Base-by-base conservation (phyloP, 345 rosid species). In the Dipteronia dyeriana region DNA sequence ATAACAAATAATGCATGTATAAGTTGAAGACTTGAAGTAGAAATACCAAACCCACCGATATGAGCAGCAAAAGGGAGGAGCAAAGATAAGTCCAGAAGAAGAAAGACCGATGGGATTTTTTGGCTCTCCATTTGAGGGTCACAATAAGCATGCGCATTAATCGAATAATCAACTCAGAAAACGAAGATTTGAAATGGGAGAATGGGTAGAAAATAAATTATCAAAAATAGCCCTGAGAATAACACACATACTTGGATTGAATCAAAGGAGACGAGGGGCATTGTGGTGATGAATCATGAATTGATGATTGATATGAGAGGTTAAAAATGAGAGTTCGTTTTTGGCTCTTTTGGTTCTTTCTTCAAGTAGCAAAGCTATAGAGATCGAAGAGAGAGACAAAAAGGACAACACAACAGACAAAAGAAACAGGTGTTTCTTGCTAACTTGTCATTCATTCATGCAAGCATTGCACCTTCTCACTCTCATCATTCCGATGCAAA, bases 81-180 rank as follows among this genome's bases (percentile, higher is more conserved):
- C 20, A 74, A 43, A 74, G 67, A 70, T 2, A 49, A 74, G 25
- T 29, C 45, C 29, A 70, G 68, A 63, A 20, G 20, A 38, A 75
- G 65, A 17, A 61, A 62, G 9, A 31, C 57, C 49, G 4, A 68
- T 13, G 47, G 57, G 16, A 34, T 22, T 56, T n/a, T 75, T 38
- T 63, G 5, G 3, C 16, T 38, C 53, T 23, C 65, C 82, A 68
- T 79, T 79, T 14, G 31, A 7, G 38, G 10, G 19, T 45, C 19
- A 68, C 71, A 9, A n/a, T n/a, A n/a, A 17, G 41, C 31, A 68
- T 23, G 5, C n/a, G 39, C 72, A 68, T 13, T 12, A 17, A 68
- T 22, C 1, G 71, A 67, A 41, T 1, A 17, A 39, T 6, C 13
- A 9, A 9, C 26, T 8, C 51, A 66, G 70, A 20, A 14, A 64